phyloP scores from a whole-genome alignment of 176 grass and related monocot genomes.

The Alloteropsis semialata region DNA sequence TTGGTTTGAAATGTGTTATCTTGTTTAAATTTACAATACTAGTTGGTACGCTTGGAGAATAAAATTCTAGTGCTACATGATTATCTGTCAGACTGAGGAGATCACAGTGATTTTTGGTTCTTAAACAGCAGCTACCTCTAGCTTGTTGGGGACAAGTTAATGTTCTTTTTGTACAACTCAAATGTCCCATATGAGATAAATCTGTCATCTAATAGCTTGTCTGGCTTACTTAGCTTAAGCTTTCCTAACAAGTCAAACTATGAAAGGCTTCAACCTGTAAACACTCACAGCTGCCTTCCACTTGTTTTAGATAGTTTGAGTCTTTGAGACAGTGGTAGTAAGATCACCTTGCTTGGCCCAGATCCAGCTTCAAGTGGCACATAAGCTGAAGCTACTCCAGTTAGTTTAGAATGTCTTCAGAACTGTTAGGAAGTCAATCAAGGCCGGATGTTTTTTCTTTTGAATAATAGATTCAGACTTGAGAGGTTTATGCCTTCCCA shows the following conservation, averaged over 20 bases:
- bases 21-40: not conserved
- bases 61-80: not conserved
- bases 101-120: not conserved
- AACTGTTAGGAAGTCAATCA: not conserved
- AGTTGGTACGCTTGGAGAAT: not conserved
- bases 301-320: not conserved
- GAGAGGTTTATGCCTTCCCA: not conserved
- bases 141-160: not conserved
- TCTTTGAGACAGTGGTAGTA: no score
- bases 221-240: not conserved
- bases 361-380: not conserved
- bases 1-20: not conserved
- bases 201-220: not conserved
- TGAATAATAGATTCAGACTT: not conserved
- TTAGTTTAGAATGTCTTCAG: not conserved
- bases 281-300: not conserved
- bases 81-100: not conserved
- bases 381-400: not conserved
- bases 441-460: not conserved
- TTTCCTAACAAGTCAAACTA: not conserved
- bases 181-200: not conserved
- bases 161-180: not conserved
- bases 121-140: not conserved
- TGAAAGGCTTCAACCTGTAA: not conserved
- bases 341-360: not conserved